Base-by-base conservation (phyloP, 768 basidiomycete genomes). In the Lactarius tabidus region DNA sequence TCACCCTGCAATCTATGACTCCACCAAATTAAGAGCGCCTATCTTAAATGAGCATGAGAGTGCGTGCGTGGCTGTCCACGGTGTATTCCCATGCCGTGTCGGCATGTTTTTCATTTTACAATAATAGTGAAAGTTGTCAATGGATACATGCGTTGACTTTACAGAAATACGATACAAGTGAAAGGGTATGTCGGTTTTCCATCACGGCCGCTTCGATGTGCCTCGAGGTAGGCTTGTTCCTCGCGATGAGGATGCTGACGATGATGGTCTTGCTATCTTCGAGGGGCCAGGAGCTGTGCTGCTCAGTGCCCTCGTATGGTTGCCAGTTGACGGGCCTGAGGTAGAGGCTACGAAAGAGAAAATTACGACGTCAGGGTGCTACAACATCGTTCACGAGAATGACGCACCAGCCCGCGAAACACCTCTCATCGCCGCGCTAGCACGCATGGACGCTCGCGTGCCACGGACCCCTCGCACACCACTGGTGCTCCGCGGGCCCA, bases 401-500 rank as follows among this genome's bases (percentile, higher is more conserved):
- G 8, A 23, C 61, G 41, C 59, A 70, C 69, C 58, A 28, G 53
- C 56, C 36, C 69, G 59, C 41, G 60, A 39, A 48, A 45, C 43
- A 6, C 58, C 69, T 15, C 67, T 68, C 31, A 60, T n/a, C 26
- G 61, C 54, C 8, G 51, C 51, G 33, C 77, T 73, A 41, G 80
- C 84, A 64, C 85, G 82, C 78, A 81, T 79, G 15, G 84, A 88
- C 1, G 85, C 87, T 52, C 86, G 80, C 6, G 85, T 93, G 3
- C 89, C 90, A 60, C 88, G 82, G 35, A 90, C 85, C 9, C 90
- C 90, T 70, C 88, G 76, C 3, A 90, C 82, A 18, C 84, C 83
- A 38, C 89, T 88, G 28, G 84, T 71, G 55, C 72, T 65, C 23
- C 67, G 63, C 10, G 67, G 56, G 0, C 69, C 38, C 52, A 60